A percentile compares a stretch with the other conserved stretches of the same genome.
Evolutionary conservation across 2,329 filamentous ascomycete species (phyloP).

Genomic region (Colletotrichum phormii): DNA sequence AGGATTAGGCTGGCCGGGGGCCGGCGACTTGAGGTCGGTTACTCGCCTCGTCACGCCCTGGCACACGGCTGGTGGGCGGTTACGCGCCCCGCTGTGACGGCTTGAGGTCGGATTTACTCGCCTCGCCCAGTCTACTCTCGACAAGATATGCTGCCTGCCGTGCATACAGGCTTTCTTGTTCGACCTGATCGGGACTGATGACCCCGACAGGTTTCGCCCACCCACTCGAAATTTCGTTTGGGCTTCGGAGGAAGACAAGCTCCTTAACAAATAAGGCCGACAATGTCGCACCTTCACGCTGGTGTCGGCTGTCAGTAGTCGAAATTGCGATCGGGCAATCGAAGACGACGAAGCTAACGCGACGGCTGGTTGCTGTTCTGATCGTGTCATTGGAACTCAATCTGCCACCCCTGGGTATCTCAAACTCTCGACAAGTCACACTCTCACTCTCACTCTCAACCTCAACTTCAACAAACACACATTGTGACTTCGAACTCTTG

Average conservation of each 20-base stretch:
- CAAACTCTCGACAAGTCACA: not conserved
- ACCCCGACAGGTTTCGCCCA: not conserved
- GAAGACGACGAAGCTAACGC: constrained; percentile 18
- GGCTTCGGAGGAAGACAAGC: constrained; percentile 7
- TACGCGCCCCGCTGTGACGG: not conserved
- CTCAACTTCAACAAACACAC: not conserved
- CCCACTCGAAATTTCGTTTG: not conserved
- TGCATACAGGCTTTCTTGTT: not conserved
- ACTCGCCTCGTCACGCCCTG: not conserved
- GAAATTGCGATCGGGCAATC: constrained; percentile 12
- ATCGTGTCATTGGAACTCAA: not conserved
- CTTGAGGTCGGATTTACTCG: not conserved
- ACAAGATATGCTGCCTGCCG: not conserved
- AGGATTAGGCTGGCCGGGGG: not conserved
- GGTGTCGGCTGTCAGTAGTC: constrained; percentile 18
- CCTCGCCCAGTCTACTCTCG: not conserved
- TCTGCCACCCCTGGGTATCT: not conserved
- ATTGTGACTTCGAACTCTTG: not conserved
- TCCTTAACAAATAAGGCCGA: constrained; percentile 15
- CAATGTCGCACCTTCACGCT: constrained; percentile 24
- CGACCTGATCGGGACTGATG: not conserved
- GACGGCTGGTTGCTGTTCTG: constrained; percentile 2
- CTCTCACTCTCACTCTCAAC: not conserved
- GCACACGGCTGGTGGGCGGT: not conserved
- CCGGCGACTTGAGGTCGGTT: not conserved